phyloP scores from a whole-genome alignment of 371 early-diverging fungal genomes.

The Vittaforma corneae region DNA sequence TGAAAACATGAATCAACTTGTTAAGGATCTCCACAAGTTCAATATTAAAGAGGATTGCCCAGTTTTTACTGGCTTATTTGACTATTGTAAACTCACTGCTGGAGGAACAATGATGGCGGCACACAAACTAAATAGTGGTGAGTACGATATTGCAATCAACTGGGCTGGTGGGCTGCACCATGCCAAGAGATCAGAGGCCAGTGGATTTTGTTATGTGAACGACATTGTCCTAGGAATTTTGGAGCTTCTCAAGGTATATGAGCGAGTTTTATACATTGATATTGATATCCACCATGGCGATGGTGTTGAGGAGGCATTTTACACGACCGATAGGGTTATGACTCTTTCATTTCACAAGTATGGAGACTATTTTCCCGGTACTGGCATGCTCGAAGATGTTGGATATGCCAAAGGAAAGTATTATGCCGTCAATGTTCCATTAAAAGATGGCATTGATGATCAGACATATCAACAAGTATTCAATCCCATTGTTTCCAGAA shows the following conservation, averaged over 20 bases:
- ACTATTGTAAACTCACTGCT: slow-evolving; percentile 49
- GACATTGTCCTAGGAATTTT: slow-evolving; percentile 89
- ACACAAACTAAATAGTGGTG: slow-evolving; percentile 70
- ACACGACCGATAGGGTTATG: slow-evolving; percentile 93
- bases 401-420: slow-evolving; percentile 71
- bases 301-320: slow-evolving; percentile 95
- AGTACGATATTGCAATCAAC: slow-evolving; percentile 84
- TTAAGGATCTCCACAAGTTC: slow-evolving; percentile 71
- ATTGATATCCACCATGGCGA: slow-evolving; percentile 99
- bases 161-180: slow-evolving; percentile 98
- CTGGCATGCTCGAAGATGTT: slow-evolving; percentile 66
- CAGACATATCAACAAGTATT: slow-evolving; percentile 75
- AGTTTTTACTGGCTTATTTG: slow-evolving; percentile 62
- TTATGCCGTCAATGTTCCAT: slow-evolving; percentile 87
- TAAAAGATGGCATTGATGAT: slow-evolving; percentile 91
- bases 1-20: slow-evolving; percentile 71
- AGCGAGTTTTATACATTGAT: slow-evolving; percentile 91
- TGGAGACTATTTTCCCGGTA: slow-evolving; percentile 92
- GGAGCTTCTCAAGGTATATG: slow-evolving; percentile 78
- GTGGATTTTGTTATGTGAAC: slow-evolving; percentile 98
- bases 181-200: slow-evolving; percentile 83
- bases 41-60: slow-evolving; percentile 65
- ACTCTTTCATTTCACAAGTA: slow-evolving; percentile 93
- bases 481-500: slow-evolving; percentile 65
- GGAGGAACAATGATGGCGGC: slow-evolving; percentile 64